Evolutionary conservation across 2,329 filamentous ascomycete genomes (phyloP).

Genomic region (Trichophaea hybrida): DNA sequence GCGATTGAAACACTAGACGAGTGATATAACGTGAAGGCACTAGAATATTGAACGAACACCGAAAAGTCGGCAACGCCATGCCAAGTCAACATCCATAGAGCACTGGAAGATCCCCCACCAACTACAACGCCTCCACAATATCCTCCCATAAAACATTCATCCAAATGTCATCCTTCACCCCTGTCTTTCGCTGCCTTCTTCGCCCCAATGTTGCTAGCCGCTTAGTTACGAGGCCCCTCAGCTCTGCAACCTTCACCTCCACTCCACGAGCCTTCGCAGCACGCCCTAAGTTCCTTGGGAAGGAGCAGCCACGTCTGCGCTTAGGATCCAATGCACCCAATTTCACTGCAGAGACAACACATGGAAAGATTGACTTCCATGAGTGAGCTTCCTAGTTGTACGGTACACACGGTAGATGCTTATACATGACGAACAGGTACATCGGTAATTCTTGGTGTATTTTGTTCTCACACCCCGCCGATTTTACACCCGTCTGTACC

Average conservation of each 20-base stretch:
- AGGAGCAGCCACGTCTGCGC: constrained; percentile 37
- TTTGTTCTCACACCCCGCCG: constrained; percentile 73
- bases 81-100: not conserved
- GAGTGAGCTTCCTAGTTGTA: constrained; percentile 32
- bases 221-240: not conserved
- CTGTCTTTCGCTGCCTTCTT: constrained; percentile 9
- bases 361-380: constrained; percentile 67
- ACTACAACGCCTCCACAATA: not conserved
- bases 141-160: not conserved
- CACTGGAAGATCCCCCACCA: not conserved
- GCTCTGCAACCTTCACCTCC: not conserved
- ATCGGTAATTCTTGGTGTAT: constrained; percentile 66
- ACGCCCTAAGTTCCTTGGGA: not conserved
- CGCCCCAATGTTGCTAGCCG: not conserved
- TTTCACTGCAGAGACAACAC: constrained; percentile 69
- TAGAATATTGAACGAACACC: too few species aligned
- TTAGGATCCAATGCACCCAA: constrained; percentile 58
- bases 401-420: not conserved
- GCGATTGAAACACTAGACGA: too few species aligned
- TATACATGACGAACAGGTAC: constrained; percentile 34
- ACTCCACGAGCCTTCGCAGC: not conserved
- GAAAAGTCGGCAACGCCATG: not conserved
- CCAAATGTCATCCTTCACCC: constrained; percentile 10
- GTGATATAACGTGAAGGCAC: too few species aligned
- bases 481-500: constrained; percentile 91